Base-by-base conservation (phyloP, 2,329 filamentous ascomycete species). In the Dactylella cylindrospora region DNA sequence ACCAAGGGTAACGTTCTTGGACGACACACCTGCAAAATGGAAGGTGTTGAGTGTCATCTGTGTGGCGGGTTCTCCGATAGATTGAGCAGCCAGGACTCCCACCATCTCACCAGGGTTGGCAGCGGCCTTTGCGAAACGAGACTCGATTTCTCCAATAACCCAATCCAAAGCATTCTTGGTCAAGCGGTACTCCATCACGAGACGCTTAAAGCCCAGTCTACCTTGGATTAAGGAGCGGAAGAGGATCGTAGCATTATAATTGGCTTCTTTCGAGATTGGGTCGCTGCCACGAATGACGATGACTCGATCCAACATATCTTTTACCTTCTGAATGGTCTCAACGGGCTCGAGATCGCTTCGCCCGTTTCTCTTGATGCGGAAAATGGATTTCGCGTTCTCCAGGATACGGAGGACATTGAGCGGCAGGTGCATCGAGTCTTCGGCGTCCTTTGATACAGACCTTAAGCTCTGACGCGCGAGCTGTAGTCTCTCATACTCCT, bases 21-120 rank as follows among this genome's bases (percentile, higher is more conserved):
- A 95, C 29, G 94, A 95, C 64, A 98, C 90, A 95, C 93, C 93
- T 74, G 93, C 90, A 74, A 98, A 98, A 79, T 98, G 93, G 86
- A 98, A 98, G 19, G 93, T 98, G 77, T 98, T 98, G 64, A 98
- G 77, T 1, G 93, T 98, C 93, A 98, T 98, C 78, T 98, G 93
- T 1, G 93, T 98, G 17, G 93, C 94, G 32, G 93, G 93, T 74
- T 98, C 93, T 77, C 93, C 93, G 72, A 98, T 98, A 25, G 93
- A 98, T 76, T 98, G 93, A 5, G 94, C 93, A 66, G 93, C 93
- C 70, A 98, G 77, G 17, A 98, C 93, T 76, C 93, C 93, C 53
- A 98, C 93, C 93, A 98, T 98, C 73, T 98, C 94, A 71, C 94
- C 93, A 40, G 93, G 91, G 69, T 84, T 88, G 64, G 95, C 90